Base-by-base conservation (phyloP, 169 alveolate species). In the Eimeria mitis region DNA sequence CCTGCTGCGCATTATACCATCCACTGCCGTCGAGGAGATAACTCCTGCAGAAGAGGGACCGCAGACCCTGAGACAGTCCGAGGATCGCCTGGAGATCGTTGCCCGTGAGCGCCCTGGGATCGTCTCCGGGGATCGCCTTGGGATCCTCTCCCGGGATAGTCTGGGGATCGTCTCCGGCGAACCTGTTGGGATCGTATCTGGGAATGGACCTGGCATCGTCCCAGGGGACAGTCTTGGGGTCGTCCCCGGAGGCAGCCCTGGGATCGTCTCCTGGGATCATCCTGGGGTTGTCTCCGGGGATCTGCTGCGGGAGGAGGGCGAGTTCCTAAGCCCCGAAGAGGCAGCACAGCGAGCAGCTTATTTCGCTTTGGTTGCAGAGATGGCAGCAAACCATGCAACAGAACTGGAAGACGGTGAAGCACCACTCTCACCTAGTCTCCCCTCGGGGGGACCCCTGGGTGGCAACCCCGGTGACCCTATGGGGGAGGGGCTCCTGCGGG, bases 291-390 rank as follows among this genome's bases (percentile, higher is more conserved):
- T 59, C 68, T 59, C 68, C 68, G 68, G 25, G 68, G 68, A 59
- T n/a, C 19, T 28, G 9, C 37, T 76, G 71, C 49, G 52, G n/a
- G 89, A 81, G 47, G 89, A 81, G n/a, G 89, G 89, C 1, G 89
- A 81, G 54, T 49, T 81, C 7, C 71, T 54, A n/a, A 81, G 49
- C n/a, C 89, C 89, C 6, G 59, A n/a, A 49, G 52, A 81, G 47
- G 89, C 89, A 11, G 89, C 89, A n/a, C 73, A 81, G 71, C 68
- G 89, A 25, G 89, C 89, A 11, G 71, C 89, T n/a, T 44, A 49
- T 13, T 81, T 81, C 25, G 89, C 89, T 31, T 81, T 81, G 68
- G 73, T 49, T 52, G 89, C 89, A 25, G 73, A 54, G 25, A 49
- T 81, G 89, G 89, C 89, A 52, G 89, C 89, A 21, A 14, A n/a